Percentiles rank a stretch among this genome's conserved stretches.
Conservation (phyloP, 768 basidiomycete genomes). For the Termitomyces sp. region DNA sequence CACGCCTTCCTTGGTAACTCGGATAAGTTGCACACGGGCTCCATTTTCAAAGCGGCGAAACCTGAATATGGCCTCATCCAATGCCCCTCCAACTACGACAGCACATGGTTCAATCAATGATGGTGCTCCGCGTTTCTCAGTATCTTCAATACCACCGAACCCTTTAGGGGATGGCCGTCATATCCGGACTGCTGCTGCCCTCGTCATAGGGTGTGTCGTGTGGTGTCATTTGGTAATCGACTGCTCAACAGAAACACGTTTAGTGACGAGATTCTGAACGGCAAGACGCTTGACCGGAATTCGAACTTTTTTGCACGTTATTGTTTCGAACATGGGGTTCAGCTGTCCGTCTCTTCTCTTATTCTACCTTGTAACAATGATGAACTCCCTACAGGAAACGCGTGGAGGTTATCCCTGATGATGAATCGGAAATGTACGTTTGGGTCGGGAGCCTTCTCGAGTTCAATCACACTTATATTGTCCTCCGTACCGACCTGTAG, state of each 20-base stretch:
- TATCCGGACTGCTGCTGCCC: slow-evolving; percentile 71
- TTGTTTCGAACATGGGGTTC: slow-evolving; percentile 84
- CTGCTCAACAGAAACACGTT: neutral
- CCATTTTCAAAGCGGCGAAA: slow-evolving; percentile 2
- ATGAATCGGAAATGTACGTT: slow-evolving; percentile 83
- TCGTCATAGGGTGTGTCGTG: slow-evolving; percentile 66
- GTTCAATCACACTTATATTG: neutral
- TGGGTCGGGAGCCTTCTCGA: neutral
- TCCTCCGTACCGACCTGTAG: slow-evolving; percentile 31
- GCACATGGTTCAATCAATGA: neutral
- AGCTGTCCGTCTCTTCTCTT: slow-evolving; percentile 47
- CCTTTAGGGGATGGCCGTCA: slow-evolving; percentile 66
- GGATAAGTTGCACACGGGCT: slow-evolving; percentile 8
- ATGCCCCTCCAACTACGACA: neutral
- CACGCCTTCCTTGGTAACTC: slow-evolving; percentile 1
- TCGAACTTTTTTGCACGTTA: slow-evolving; percentile 85
- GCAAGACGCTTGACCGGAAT: slow-evolving; percentile 83
- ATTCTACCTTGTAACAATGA: slow-evolving; percentile 12
- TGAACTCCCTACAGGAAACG: slow-evolving; percentile 53
- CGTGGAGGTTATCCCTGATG: slow-evolving; percentile 89
- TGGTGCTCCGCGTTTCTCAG: slow-evolving; percentile 32
- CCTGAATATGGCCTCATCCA: slow-evolving; percentile 12
- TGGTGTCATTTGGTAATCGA: neutral
- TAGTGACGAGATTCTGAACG: slow-evolving; percentile 91
- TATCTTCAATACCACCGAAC: slow-evolving; percentile 59